Base-by-base conservation (phyloP, 768 basidiomycete species). In the Obba rivulosa region DNA sequence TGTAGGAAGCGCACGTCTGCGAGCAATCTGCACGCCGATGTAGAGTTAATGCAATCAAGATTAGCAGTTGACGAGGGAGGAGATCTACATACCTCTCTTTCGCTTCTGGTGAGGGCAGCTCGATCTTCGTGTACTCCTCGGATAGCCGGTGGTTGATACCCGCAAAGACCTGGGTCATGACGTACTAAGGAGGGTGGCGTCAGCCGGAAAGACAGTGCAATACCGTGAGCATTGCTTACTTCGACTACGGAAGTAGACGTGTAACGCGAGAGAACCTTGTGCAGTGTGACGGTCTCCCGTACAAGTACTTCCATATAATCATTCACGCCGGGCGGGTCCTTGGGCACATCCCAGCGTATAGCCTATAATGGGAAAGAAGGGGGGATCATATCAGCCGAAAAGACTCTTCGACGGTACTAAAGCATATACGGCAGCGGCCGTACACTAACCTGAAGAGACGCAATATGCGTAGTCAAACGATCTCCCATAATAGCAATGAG, bases 401-500 rank as follows among this genome's bases (percentile, higher is more conserved):
- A 14, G 18, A 3, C 2, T 34, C 4, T 22, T 10, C 4, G 34
- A 22, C 8, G 31, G 35, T 37, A 22, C 11, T 20, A n/a, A 16
- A 9, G 25, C 3, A 36, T 24, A 9, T 41, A 18, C n/a, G 41
- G 4, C 25, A 23, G 18, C 41, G 38, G 38, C 13, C 3, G 21
- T n/a, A 54, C 61, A 55, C 66, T 63, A 53, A 86, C 91, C 71
- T 88, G 83, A 45, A 98, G 74, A 21, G 86, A 75, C 58, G 80
- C 84, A 62, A 92, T 85, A 64, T 98, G 95, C 1, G 86, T 83
- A 57, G 74, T 80, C 39, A 98, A 71, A 48, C 95, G 79, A 68
- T 98, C 95, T 34, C 92, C 87, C 96, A 99, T 99, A 69, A 98
- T 99, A 37, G 92, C 89, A 51, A 99, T 86, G 47, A 99, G 75